A percentile compares a stretch with the other conserved stretches of the same genome.
phyloP scores from a whole-genome alignment of 768 basidiomycete genomes.

The Boletus reticulatus region DNA sequence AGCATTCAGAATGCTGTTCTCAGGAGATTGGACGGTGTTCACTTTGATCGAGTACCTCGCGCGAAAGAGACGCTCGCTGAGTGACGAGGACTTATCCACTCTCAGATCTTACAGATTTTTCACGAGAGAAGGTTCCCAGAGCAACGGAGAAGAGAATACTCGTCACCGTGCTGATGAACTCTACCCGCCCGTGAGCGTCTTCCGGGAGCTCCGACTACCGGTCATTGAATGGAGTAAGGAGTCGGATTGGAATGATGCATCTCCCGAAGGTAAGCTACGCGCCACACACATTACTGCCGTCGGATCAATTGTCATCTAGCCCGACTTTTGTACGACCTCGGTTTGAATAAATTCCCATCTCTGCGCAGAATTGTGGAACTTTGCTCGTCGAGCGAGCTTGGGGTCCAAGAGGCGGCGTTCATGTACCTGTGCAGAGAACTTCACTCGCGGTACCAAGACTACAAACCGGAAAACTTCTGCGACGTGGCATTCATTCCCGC shows the following conservation, averaged over 20 bases:
- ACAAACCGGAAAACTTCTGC: conserved; percentile 48
- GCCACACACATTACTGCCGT: neutral
- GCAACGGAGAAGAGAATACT: conserved; percentile 29
- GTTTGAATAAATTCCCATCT: conserved; percentile 62
- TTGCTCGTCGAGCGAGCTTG: conserved; percentile 52
- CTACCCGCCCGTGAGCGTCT: conserved; percentile 74
- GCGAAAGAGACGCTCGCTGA: neutral
- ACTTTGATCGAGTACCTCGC: neutral
- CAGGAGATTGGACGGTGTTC: neutral
- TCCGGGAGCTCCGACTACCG: conserved; percentile 69
- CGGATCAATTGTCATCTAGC: conserved; percentile 34
- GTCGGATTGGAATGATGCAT: conserved; percentile 68
- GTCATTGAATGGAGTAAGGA: conserved; percentile 79
- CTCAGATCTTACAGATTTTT: neutral
- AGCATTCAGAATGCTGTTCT: neutral
- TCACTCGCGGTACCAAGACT: conserved; percentile 50
- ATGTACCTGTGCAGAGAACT: conserved; percentile 77
- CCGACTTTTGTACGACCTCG: conserved; percentile 69
- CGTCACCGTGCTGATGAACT: conserved; percentile 66
- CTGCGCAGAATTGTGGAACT: conserved; percentile 62
- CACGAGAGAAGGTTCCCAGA: conserved; percentile 10
- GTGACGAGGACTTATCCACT: neutral
- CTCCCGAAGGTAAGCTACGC: conserved; percentile 70
- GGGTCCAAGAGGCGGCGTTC: conserved; percentile 55
- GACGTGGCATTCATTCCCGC: conserved; percentile 78